Evolutionary conservation across 805 yeast genomes (phyloP), one percentile per base, ranked within the genome.

Genomic region (Debaryomyces hansenii): DNA sequence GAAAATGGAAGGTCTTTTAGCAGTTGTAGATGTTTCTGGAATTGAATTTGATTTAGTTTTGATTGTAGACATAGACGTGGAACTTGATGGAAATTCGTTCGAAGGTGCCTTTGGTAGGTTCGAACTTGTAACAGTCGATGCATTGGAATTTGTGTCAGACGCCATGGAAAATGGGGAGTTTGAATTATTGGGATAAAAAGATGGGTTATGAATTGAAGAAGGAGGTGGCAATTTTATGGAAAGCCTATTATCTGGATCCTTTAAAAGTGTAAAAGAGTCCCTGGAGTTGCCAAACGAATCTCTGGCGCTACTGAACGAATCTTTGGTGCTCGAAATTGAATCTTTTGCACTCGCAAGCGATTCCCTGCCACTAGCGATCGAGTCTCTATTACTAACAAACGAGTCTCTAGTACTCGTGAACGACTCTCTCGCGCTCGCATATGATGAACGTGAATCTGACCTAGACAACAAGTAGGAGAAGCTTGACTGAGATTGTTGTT

Each of bases 171-270:
- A 39, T 21, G 47, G 34, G 11, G 47, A 29, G 29, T 31, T 40
- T 31, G 55, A 37, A 21, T 41, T 21, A 24, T 28, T 37, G 10
- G 47, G 32, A 16, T 44, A 29, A 15, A 45, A 21, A 21, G 50
- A 45, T 4, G 53, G 42, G n/a, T 46, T 41, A 24, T 52, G 58
- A 40, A 56, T 45, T n/a, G 53, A 47, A 6, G 60, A 54, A 11
- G 62, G 60, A 5, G 59, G 60, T 4, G 62, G 62, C 14, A 58
- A 45, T 34, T 55, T 56, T 31, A 56, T 47, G 7, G 53, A 39
- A 39, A 41, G 35, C 21, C 49, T 36, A 27, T 46, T 29, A 10
- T 21, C 34, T 2, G 50, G 36, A 40, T 48, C 51, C 20, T 40
- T 31, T n/a, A 41, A 14, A 14, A 16, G n/a, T 16, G 38, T 20